Evolutionary conservation across 2,329 filamentous ascomycete genomes (phyloP), one percentile per base, ranked within the genome.

Genomic region (Herpotrichia juniperi): DNA sequence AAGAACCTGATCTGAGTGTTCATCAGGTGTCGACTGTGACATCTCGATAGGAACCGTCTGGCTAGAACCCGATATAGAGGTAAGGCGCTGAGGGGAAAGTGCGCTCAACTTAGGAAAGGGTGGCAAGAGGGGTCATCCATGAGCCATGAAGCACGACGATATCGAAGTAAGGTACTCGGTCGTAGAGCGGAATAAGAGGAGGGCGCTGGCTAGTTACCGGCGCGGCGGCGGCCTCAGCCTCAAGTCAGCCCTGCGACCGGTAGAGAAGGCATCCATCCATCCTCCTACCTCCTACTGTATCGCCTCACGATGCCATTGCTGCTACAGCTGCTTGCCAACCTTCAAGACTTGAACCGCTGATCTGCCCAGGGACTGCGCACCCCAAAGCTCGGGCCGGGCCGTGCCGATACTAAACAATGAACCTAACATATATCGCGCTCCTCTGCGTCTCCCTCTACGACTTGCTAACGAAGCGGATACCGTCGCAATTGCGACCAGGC

Each of bases 391-490:
- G 2, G 31, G 11, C 22, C 45, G 37, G 37, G 43, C 45, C 44
- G 16, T 24, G 22, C 50, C 3, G 8, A 26, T 26, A 26, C 35
- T 48, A 48, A 22, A 48, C 24, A 14, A 48, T 48, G 32, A 19
- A 47, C 31, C 21, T 5, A 30, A 5, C 14, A 14, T 42, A 22
- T 32, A 48, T 30, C 19, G 35, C 37, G 44, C 44, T 48, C n/a
- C n/a, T n/a, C n/a, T n/a, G n/a, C n/a, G n/a, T n/a, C n/a, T n/a
- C n/a, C n/a, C 42, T 44, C 39, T 52, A 52, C 22, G 30, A 52
- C 37, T 35, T 48, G 22, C 17, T 52, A 4, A 48, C 50, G 17
- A 52, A 52, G 35, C 21, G 46, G 28, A 49, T 42, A 22, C 46
- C 26, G 46, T 48, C 48, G 17, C 43, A 25, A 5, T 19, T 50